Evolutionary conservation across 805 yeast genomes (phyloP), one percentile per base, ranked within the genome.

Genomic region (Diddensiella santjacobensis): DNA sequence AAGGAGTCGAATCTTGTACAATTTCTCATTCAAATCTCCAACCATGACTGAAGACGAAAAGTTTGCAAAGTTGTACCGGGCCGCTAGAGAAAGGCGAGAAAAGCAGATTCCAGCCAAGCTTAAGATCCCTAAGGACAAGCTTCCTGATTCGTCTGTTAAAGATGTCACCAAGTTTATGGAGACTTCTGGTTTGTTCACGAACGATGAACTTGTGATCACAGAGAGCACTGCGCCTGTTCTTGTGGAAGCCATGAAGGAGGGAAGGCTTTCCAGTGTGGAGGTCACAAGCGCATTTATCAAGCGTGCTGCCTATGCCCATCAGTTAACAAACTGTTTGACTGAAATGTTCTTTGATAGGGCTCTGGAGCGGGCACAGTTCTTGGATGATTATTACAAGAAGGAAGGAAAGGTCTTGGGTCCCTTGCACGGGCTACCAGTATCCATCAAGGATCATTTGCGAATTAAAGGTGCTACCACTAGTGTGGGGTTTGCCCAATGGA

Each of bases 351-450:
- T 78, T 31, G 79, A 78, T 11, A 76, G 76, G 48, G 87, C 85
- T 11, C 66, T 79, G 48, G 68, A 69, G 44, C 68, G 72, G 53
- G 87, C 87, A 2, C 64, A 73, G 56, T 70, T 62, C 48, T 67
- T 80, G 52, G 88, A 83, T 58, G 74, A 70, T 15, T 72, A 74
- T 58, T 77, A 59, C 52, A 63, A 61, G 39, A 56, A 70, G 42
- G 64, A 71, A 38, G 82, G 81, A 11, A 69, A 72, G 50, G 64
- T 73, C 1, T 57, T 78, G 20, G 87, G 87, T 30, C 81, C 84
- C 1, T 70, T 81, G 40, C 87, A 81, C 56, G 87, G 87, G 2
- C 65, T 81, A 29, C 87, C 87, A 2, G 67, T 81, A 24, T 79
- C 85, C 0, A 68, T 81, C 45, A 81, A 81, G 57, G 81, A 77